Evolutionary conservation across 129 eudicot genomes (phyloP).

Genomic region (Sambucus nigra): DNA sequence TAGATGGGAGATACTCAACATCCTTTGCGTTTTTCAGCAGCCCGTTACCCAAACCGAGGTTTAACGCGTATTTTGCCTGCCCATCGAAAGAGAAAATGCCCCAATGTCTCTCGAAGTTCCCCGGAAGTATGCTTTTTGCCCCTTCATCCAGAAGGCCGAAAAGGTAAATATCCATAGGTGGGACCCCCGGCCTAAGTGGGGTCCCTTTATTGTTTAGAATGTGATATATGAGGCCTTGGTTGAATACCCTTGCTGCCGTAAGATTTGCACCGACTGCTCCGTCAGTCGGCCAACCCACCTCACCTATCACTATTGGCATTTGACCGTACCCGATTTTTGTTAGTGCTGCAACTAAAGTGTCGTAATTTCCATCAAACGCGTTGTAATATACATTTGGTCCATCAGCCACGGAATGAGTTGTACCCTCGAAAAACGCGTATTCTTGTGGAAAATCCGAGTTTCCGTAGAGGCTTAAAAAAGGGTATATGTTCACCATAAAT

Average conservation of each 20-base stretch:
- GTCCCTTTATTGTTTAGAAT: conserved; percentile 61
- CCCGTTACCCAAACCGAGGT: conserved; percentile 60
- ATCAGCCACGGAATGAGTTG: conserved; percentile 68
- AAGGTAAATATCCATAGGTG: conserved; percentile 76
- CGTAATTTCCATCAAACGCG: conserved; percentile 90
- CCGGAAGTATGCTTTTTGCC: conserved; percentile 82
- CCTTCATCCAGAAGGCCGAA: conserved; percentile 91
- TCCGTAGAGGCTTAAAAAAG: conserved; percentile 80
- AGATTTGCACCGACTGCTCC: conserved; percentile 73
- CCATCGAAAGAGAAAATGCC: conserved; percentile 94
- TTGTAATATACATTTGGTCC: conserved; percentile 78
- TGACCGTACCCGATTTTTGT: conserved; percentile 69
- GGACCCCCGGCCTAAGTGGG: conserved; percentile 73
- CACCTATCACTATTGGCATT: conserved; percentile 89
- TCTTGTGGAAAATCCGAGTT: conserved; percentile 94
- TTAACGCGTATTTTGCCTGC: conserved; percentile 63
- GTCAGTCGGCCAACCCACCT: conserved; percentile 96
- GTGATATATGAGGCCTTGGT: conserved; percentile 71
- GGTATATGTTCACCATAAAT: conserved; percentile 81
- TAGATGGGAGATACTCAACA: conserved; percentile 58
- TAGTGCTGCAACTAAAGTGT: conserved; percentile 84
- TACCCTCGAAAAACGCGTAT: conserved; percentile 83
- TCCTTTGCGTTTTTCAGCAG: conserved; percentile 61
- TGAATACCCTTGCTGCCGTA: conserved; percentile 68
- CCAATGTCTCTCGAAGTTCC: conserved; percentile 94